These are phyloP conservation scores for Lactarius akahatsu DNA, from an alignment of 768 basidiomycete species.

Conservation along the genomic window DNA sequence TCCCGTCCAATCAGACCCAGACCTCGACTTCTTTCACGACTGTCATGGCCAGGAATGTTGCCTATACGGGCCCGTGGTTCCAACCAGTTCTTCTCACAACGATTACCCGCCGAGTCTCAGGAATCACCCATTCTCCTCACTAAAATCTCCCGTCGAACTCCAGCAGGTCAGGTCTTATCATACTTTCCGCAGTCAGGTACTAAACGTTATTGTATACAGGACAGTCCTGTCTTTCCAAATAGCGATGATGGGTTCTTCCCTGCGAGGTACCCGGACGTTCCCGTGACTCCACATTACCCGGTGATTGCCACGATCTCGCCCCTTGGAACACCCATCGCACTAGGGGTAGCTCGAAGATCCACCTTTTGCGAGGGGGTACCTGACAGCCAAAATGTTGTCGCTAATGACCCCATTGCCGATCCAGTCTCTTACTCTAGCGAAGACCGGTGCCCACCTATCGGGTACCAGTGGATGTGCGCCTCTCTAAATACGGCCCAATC, in stretches of 20 bases:
- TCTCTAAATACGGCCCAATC: not conserved
- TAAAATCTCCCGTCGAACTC: not conserved
- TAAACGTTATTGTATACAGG: not conserved
- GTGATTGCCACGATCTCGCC: not conserved
- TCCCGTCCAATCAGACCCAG: not conserved
- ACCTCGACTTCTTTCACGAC: not conserved
- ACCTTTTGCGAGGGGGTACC: not conserved
- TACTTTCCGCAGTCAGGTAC: not conserved
- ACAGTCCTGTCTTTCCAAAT: not conserved
- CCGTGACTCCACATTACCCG: not conserved
- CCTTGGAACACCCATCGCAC: not conserved
- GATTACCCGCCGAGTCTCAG: not conserved
- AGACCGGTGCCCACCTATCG: not conserved
- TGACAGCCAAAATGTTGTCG: not conserved
- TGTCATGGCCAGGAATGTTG: not conserved
- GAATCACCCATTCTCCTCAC: not conserved
- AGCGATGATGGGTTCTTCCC: not conserved
- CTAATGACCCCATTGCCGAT: not conserved
- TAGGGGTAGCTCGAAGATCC: not conserved
- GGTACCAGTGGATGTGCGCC: not conserved
- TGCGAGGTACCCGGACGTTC: not conserved
- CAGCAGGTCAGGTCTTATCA: not conserved
- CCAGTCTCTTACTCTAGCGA: not conserved
- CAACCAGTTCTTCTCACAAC: not conserved
- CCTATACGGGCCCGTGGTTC: not conserved